These are phyloP conservation scores for Pestalotiopsis sp. DNA, from an alignment of 2,329 filamentous ascomycete species.

Conservation along the genomic window DNA sequence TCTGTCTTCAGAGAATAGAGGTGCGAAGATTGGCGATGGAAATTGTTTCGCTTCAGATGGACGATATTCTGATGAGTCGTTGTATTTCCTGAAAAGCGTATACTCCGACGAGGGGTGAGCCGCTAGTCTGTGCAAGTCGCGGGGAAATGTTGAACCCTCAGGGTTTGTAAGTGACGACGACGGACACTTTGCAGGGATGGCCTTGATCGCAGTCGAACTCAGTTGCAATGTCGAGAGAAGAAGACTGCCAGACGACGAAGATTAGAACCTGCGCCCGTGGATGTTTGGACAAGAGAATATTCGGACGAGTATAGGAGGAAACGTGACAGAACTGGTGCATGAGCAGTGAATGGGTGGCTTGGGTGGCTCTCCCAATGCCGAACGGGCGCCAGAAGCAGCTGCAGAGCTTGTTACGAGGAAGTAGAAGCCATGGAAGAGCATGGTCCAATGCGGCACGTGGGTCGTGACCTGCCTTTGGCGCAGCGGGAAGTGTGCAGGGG, in stretches of 20 bases:
- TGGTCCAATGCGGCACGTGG: neutral
- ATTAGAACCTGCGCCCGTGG: neutral
- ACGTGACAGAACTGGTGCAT: neutral
- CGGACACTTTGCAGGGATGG: slow-evolving; percentile 13
- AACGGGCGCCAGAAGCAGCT: neutral
- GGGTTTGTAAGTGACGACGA: neutral
- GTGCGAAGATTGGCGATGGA: neutral
- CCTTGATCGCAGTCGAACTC: neutral
- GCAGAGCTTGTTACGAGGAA: neutral
- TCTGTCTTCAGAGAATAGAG: neutral
- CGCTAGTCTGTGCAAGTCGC: neutral
- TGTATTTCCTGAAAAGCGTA: neutral
- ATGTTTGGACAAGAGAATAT: neutral
- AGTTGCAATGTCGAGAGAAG: slow-evolving; percentile 3
- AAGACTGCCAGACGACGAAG: neutral
- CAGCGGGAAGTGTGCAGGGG: slow-evolving; percentile 3
- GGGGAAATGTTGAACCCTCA: slow-evolving; percentile 4
- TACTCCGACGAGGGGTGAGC: neutral
- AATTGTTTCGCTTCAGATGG: neutral
- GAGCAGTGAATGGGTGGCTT: neutral
- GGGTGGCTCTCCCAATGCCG: neutral
- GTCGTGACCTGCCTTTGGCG: neutral
- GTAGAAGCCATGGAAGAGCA: neutral
- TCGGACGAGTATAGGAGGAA: neutral
- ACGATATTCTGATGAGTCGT: neutral